phyloP scores from a whole-genome alignment of 805 yeast genomes.

The Suhomyces prunicola region DNA sequence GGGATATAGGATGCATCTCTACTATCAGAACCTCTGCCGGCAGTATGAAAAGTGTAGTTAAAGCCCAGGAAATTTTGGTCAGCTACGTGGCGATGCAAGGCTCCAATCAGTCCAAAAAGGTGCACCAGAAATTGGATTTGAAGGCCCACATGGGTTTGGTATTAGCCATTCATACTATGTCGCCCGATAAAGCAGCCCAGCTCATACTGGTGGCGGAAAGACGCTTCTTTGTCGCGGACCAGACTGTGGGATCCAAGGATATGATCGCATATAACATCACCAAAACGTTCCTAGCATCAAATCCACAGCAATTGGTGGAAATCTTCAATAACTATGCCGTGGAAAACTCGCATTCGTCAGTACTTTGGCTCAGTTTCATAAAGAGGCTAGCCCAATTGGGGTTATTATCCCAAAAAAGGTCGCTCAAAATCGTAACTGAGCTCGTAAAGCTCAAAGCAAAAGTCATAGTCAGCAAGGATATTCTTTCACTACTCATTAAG shows the following conservation, averaged over 20 bases:
- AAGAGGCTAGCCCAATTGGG: slow-evolving; percentile 30
- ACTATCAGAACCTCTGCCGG: background rate
- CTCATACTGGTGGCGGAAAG: slow-evolving; percentile 26
- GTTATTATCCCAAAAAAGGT: slow-evolving; percentile 27
- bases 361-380: slow-evolving; percentile 35
- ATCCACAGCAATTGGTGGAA: slow-evolving; percentile 35
- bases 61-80: slow-evolving; percentile 29
- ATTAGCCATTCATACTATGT: slow-evolving; percentile 23
- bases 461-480: slow-evolving; percentile 31
- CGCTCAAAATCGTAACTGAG: slow-evolving; percentile 24
- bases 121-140: slow-evolving; percentile 20
- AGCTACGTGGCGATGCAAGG: slow-evolving; percentile 11
- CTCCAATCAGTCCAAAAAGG: slow-evolving; percentile 3
- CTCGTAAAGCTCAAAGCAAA: slow-evolving; percentile 18
- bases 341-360: slow-evolving; percentile 22
- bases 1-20: slow-evolving; percentile 24
- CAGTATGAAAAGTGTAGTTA: slow-evolving; percentile 13
- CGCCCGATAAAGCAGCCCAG: slow-evolving; percentile 23
- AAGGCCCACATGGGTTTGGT: slow-evolving; percentile 38
- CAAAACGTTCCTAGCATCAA: slow-evolving; percentile 22
- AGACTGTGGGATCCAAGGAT: slow-evolving; percentile 14
- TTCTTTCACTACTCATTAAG: slow-evolving; percentile 26
- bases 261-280: slow-evolving; percentile 22
- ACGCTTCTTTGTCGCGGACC: slow-evolving; percentile 14
- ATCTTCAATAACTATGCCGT: slow-evolving; percentile 30